These are phyloP conservation scores for Santalum album DNA, from an alignment of 164 flowering plant genomes.

Conservation along the genomic window DNA sequence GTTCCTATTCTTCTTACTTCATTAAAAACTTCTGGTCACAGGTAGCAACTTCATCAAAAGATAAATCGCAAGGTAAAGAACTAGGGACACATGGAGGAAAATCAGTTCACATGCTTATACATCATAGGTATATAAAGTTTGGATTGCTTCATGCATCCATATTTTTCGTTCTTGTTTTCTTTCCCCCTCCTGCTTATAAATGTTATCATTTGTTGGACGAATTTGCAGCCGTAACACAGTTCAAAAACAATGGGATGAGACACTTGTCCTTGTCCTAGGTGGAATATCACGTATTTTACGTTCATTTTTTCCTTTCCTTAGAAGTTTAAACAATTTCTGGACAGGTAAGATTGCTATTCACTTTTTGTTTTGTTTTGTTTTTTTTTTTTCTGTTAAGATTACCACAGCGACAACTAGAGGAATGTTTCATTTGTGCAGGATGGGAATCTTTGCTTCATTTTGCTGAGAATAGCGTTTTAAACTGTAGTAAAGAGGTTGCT, in stretches of 20 bases:
- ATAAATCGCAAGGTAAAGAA: conserved; percentile 99
- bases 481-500: conserved; percentile 95
- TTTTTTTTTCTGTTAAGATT: conserved; percentile 1
- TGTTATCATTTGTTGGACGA: conserved; percentile 5
- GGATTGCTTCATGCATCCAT: background rate
- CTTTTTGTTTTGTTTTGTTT: background rate
- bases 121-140: conserved; percentile 63
- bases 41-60: conserved; percentile 94
- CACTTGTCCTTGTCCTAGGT: conserved; percentile 82
- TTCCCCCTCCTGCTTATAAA: conserved; percentile 4
- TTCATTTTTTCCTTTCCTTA: conserved; percentile 72
- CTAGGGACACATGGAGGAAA: conserved; percentile 94
- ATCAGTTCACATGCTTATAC: conserved; percentile 99
- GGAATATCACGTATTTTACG: conserved; percentile 93
- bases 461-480: conserved; percentile 63
- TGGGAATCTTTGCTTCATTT: conserved; percentile 81
- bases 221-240: conserved; percentile 89
- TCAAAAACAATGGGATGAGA: conserved; percentile 99
- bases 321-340: conserved; percentile 62
- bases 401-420: background rate
- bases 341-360: conserved; percentile 37
- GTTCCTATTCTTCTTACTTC: background rate
- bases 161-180: background rate
- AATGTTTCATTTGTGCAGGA: conserved; percentile 37
- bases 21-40: conserved; percentile 14